Evolutionary conservation across 2,329 filamentous ascomycete species (phyloP).

Genomic region (Penicillium sp.): DNA sequence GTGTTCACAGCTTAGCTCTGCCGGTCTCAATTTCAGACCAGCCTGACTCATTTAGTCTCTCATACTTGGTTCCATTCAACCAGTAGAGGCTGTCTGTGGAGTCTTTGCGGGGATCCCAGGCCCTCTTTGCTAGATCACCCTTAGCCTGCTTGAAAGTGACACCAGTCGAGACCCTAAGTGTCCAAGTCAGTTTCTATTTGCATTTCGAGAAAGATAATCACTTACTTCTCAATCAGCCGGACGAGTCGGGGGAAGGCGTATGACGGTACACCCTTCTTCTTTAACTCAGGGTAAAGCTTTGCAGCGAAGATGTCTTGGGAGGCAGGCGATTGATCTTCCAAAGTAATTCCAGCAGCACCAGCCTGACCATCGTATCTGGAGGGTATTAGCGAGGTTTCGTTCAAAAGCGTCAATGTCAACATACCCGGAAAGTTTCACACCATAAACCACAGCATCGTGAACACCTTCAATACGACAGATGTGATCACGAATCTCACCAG

Average conservation of each 20-base stretch:
- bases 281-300: slow-evolving; percentile 39
- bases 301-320: slow-evolving; percentile 39
- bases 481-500: slow-evolving; percentile 48
- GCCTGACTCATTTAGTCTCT: slow-evolving; percentile 36
- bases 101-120: slow-evolving; percentile 39
- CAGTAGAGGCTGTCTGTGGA: slow-evolving; percentile 45
- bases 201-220: slow-evolving; percentile 2
- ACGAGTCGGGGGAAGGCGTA: slow-evolving; percentile 52
- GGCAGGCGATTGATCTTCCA: slow-evolving; percentile 33
- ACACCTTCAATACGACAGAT: slow-evolving; percentile 44
- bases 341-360: slow-evolving; percentile 48
- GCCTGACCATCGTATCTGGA: slow-evolving; percentile 52
- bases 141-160: slow-evolving; percentile 56
- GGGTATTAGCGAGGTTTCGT: background rate
- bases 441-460: slow-evolving; percentile 48
- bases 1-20: slow-evolving; percentile 42
- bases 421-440: slow-evolving; percentile 44
- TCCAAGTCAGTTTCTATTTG: background rate
- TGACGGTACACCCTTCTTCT: slow-evolving; percentile 46
- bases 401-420: slow-evolving; percentile 3
- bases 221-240: slow-evolving; percentile 48
- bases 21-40: slow-evolving; percentile 47
- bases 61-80: slow-evolving; percentile 44
- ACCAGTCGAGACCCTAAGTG: slow-evolving; percentile 43
- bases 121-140: slow-evolving; percentile 44